Conservation (phyloP, 306 rosid genomes). For the Lupinus albus region DNA sequence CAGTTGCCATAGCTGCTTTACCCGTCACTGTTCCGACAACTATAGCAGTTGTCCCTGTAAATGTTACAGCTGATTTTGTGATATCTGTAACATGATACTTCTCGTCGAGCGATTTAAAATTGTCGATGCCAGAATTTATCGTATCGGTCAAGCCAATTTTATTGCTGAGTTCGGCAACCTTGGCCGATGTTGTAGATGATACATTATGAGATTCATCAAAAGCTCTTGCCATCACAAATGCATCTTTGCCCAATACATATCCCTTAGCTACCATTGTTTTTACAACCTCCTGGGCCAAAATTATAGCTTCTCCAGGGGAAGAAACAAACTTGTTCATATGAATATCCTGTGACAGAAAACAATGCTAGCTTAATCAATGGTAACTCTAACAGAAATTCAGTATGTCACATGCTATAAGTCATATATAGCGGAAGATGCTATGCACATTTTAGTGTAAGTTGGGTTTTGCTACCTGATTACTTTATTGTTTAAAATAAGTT, state of each 20-base stretch:
- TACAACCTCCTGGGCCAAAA: constrained; percentile 74
- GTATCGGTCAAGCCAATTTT: constrained; percentile 75
- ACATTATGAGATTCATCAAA: constrained; percentile 73
- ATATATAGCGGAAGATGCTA: constrained; percentile 1
- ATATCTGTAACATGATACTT: constrained; percentile 74
- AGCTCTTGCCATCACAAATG: constrained; percentile 77
- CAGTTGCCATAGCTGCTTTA: constrained; percentile 72
- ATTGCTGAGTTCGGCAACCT: constrained; percentile 67
- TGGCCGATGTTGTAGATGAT: constrained; percentile 79
- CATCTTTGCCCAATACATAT: constrained; percentile 78
- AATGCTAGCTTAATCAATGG: background rate
- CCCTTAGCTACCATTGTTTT: constrained; percentile 91
- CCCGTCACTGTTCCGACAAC: constrained; percentile 71
- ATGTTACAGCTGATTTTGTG: constrained; percentile 70
- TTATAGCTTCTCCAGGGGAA: constrained; percentile 81
- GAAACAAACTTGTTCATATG: constrained; percentile 49
- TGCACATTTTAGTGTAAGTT: background rate
- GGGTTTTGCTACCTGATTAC: background rate
- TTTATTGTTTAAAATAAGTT: background rate
- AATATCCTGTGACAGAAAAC: constrained; percentile 47
- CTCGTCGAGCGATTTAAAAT: constrained; percentile 73
- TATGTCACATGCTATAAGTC: background rate
- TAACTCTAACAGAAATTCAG: background rate
- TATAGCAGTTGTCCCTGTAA: constrained; percentile 81
- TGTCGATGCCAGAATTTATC: constrained; percentile 66